A percentile compares a stretch with the other conserved stretches of the same genome.
These are phyloP conservation scores for Fragilaria radians DNA, from an alignment of 108 stramenopile genomes.

Conservation along the genomic window DNA sequence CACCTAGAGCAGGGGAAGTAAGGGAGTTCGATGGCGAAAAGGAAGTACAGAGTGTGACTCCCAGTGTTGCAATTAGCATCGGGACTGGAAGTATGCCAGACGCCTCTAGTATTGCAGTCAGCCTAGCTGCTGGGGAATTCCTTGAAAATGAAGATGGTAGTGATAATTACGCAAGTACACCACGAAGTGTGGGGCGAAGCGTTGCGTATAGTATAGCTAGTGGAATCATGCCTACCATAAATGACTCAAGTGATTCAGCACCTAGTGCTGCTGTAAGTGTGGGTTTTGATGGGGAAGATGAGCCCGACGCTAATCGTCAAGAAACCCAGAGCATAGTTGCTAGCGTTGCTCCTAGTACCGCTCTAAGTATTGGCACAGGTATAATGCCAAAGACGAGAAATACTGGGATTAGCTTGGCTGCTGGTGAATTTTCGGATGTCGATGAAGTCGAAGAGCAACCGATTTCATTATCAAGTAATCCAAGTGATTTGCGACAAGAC, in stretches of 20 bases:
- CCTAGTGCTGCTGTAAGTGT: background rate
- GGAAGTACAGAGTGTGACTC: background rate
- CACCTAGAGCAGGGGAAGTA: background rate
- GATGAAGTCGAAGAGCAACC: background rate
- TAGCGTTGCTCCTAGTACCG: background rate
- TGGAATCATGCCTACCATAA: background rate
- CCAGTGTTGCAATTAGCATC: background rate
- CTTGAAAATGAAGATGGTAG: background rate
- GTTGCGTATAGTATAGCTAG: background rate
- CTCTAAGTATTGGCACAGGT: background rate
- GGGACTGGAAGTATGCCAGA: no score
- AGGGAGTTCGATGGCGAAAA: background rate
- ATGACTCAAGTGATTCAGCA: background rate
- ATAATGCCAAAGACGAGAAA: background rate
- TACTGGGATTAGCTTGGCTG: background rate
- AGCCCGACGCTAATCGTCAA: background rate
- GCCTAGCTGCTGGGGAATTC: background rate
- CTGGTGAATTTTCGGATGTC: background rate
- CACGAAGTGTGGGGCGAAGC: background rate
- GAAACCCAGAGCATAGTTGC: no score
- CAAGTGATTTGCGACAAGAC: no score
- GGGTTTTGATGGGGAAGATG: background rate
- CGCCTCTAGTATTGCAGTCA: background rate
- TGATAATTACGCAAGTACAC: no score
- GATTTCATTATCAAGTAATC: no score